phyloP scores from a whole-genome alignment of 73 alveolate species.

The Tetrahymena thermophila region DNA sequence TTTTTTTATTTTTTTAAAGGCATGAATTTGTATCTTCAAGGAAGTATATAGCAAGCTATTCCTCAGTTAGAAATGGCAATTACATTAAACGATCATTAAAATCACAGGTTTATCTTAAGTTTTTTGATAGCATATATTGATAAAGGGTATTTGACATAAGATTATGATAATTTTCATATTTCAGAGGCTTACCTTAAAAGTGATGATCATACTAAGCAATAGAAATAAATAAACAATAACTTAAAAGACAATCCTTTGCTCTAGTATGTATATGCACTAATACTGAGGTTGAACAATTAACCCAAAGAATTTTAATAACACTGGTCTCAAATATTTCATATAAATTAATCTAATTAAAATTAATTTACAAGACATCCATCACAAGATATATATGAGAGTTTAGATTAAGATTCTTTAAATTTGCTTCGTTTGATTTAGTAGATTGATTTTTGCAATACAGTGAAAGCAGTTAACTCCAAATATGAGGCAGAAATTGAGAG shows the following conservation, averaged over 20 bases:
- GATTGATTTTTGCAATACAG: not conserved
- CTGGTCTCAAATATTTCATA: not conserved
- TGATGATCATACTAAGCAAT: not conserved
- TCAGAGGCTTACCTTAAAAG: not conserved
- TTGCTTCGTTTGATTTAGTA: not conserved
- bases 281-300: not conserved
- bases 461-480: not conserved
- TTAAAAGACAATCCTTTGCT: not conserved
- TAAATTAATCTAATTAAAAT: not conserved
- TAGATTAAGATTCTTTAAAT: not conserved
- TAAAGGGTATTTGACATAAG: not conserved
- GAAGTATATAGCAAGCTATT: not conserved
- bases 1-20: not conserved
- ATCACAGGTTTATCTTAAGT: not conserved
- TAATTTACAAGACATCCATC: not conserved
- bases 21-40: not conserved
- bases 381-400: not conserved
- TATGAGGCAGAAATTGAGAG: not conserved
- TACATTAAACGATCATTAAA: not conserved
- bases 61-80: not conserved
- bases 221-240: not conserved
- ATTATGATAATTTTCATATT: not conserved
- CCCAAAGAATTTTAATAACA: not conserved
- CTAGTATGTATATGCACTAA: not conserved
- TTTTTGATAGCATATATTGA: not conserved